Percentiles rank a stretch among this genome's conserved stretches.
These are phyloP conservation scores for Acorus calamus DNA, from an alignment of 106 monocot genomes.

Conservation along the genomic window DNA sequence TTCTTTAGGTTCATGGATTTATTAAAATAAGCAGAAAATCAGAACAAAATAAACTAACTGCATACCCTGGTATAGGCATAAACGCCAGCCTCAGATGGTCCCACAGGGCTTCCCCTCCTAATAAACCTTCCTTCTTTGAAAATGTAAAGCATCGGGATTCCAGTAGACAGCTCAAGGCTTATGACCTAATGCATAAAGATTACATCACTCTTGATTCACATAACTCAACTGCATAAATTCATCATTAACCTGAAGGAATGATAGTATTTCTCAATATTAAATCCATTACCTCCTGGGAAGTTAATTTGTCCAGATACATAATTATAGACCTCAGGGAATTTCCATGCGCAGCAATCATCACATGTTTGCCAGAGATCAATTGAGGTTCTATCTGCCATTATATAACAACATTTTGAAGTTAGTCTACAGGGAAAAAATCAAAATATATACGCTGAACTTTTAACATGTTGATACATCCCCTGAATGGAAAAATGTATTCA, in stretches of 20 bases:
- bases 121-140: slow-evolving; percentile 87
- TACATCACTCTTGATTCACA: no score
- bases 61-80: slow-evolving; percentile 92
- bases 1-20: no score
- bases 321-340: slow-evolving; percentile 95
- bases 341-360: slow-evolving; percentile 97
- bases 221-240: no score
- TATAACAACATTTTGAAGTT: not conserved
- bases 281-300: slow-evolving; percentile 69
- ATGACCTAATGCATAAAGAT: slow-evolving; percentile 49
- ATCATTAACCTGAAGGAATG: no score
- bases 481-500: no score
- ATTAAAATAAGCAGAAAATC: no score
- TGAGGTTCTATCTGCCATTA: slow-evolving; percentile 69
- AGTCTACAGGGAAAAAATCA: no score
- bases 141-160: slow-evolving; percentile 95
- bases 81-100: slow-evolving; percentile 75
- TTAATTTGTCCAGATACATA: slow-evolving; percentile 92
- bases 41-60: not conserved
- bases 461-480: no score
- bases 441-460: no score
- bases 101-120: slow-evolving; percentile 79
- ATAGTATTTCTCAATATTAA: no score
- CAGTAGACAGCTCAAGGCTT: slow-evolving; percentile 83
- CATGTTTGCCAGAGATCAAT: slow-evolving; percentile 64